Evolutionary conservation across 192 early-diverging fungal species (phyloP), one percentile per base, ranked within the genome.

Genomic region (Geranomyces variabilis): DNA sequence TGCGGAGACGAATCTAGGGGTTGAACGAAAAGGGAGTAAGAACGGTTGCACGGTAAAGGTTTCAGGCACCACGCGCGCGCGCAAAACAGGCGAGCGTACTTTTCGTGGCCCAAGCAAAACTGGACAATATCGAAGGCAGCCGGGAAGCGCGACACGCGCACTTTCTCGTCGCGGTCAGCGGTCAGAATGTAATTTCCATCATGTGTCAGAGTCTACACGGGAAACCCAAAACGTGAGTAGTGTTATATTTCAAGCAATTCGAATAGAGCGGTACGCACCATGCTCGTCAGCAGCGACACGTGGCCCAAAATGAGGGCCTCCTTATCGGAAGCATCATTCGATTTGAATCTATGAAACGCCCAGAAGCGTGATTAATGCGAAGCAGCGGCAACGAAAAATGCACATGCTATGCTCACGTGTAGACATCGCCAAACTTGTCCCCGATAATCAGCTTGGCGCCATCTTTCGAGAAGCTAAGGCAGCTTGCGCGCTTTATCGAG

Each of bases 351-450:
- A 30, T 30, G 0, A 26, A 59, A 7, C 15, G 51, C 51, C 6
- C 15, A 24, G 15, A n/a, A 53, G n/a, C 24, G 3, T 53, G 36
- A 41, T 7, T 41, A n/a, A 41, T 41, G 36, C 36, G 36, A 3
- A 7, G 36, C 36, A 41, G 36, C 36, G 36, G 36, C 5, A 41
- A 7, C 36, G 36, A 24, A 26, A n/a, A 8, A 24, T 53, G 51
- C 26, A 68, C 5, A 0, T 24, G 48, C 21, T 24, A 70, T 10
- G 24, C 49, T 63, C 82, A 92, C 90, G 87, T 80, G 76, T 94
- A 91, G 22, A 93, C 89, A 83, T 99, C 97, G 8, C 97, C 97
- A 84, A 95, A 96, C 78, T 97, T 97, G 79, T 99, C 97, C 12
- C 90, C 94, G 0, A 88, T 86, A 13, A 96, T 43, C 55, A 98